A percentile compares a stretch with the other conserved stretches of the same genome.
phyloP scores from a whole-genome alignment of 192 early-diverging fungal genomes.

The Podila epigama region DNA sequence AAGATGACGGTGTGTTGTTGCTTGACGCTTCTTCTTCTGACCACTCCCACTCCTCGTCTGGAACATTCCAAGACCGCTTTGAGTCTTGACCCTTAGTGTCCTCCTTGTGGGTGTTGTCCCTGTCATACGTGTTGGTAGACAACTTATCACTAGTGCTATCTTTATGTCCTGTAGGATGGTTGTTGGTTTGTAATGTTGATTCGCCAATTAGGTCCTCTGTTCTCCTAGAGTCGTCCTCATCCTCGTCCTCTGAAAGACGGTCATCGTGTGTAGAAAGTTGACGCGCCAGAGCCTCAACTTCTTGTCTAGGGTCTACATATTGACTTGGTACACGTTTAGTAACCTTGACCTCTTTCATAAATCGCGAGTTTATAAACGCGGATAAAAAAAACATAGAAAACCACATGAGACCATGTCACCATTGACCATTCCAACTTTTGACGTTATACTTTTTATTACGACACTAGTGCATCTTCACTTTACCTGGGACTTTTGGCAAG shows the following conservation, averaged over 20 bases:
- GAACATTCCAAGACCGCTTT: slow-evolving; percentile 34
- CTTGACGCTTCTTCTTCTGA: slow-evolving; percentile 29
- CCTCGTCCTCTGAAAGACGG: slow-evolving; percentile 36
- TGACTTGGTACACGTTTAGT: neutral
- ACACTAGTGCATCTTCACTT: no score
- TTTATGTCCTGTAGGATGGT: neutral
- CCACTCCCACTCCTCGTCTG: slow-evolving; percentile 49
- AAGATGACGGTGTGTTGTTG: neutral
- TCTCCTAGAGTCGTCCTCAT: slow-evolving; percentile 27
- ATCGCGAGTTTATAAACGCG: no score
- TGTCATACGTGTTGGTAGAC: neutral
- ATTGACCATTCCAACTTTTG: neutral
- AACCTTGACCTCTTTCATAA: no score
- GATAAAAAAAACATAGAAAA: no score
- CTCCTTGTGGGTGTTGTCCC: neutral
- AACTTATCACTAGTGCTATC: no score
- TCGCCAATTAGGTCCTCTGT: neutral
- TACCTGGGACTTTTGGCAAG: slow-evolving; percentile 45
- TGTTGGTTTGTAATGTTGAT: neutral
- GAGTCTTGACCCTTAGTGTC: neutral
- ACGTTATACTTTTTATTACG: no score
- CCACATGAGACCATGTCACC: no score
- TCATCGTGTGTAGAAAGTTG: slow-evolving; percentile 32
- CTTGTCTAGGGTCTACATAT: slow-evolving; percentile 19
- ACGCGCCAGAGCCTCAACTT: slow-evolving; percentile 19